Base-by-base conservation (phyloP, 2,329 filamentous ascomycete species). In the Orbilia ellipsospora region DNA sequence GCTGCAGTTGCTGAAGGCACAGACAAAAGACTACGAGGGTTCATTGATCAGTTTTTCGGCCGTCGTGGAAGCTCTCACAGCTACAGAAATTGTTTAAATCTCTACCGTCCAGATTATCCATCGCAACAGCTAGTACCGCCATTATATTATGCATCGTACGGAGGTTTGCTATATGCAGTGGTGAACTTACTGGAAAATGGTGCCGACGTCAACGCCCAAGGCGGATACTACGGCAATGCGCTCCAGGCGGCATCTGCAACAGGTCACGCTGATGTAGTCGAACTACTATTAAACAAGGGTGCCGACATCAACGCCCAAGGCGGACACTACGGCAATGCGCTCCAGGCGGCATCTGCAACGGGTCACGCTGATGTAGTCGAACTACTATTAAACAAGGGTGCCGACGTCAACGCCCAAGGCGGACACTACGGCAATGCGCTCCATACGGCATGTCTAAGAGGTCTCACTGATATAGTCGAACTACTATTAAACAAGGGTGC, bases 1-100 rank as follows among this genome's bases (percentile, higher is more conserved):
- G 70, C 73, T 16, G 28, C n/a, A 28, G 50, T 76, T 67, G 20
- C 65, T 67, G 68, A 78, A 68, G n/a, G 54, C 65, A 56, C 56
- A 23, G 62, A 63, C 31, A 16, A 77, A 60, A 64, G 55, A n/a
- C 15, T 67, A 18, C 42, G 36, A 44, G 23, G 12, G 10, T 48
- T 68, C 2, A 50, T 60, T n/a, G n/a, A 12, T 2, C 1, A 44
- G n/a, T 44, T 44, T n/a, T 44, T 44, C 40, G n/a, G 40, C n/a
- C n/a, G n/a, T n/a, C n/a, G n/a, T n/a, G n/a, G n/a, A n/a, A n/a
- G n/a, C n/a, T n/a, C n/a, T n/a, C 10, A 44, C 40, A 44, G 12
- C 2, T 44, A 44, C n/a, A 44, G n/a, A 44, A n/a, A 44, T 23
- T 23, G 23, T 23, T 23, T 23, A 2, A 23, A 23, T 23, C 23